Percentiles rank a stretch among this genome's conserved stretches.
Evolutionary conservation across 2,329 filamentous ascomycete species (phyloP).

Genomic region (Intubia oerlemansii): DNA sequence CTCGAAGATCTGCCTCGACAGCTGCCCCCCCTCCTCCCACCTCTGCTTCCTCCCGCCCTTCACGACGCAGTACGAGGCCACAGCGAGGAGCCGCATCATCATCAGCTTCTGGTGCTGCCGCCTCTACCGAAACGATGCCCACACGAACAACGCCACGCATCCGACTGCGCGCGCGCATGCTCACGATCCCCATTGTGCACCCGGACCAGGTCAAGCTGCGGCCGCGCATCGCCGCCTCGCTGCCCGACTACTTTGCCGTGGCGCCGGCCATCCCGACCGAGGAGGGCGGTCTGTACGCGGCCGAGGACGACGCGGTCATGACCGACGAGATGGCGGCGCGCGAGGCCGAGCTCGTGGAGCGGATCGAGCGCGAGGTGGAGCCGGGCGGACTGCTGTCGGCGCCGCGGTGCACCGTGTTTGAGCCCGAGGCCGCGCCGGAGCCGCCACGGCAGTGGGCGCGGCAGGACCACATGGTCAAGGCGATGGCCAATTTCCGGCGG

Average conservation of each 20-base stretch:
- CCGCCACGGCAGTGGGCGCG: constrained; percentile 68
- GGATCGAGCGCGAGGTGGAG: constrained; percentile 51
- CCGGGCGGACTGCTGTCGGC: constrained; percentile 55
- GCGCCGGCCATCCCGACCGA: constrained; percentile 31
- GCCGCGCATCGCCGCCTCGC: constrained; percentile 28
- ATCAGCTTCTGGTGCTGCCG: constrained; percentile 2
- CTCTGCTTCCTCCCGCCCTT: no score
- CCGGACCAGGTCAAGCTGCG: constrained; percentile 32
- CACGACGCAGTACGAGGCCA: no score
- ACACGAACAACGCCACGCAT: constrained; percentile 22
- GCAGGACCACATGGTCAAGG: constrained; percentile 62
- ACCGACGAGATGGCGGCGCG: constrained; percentile 39
- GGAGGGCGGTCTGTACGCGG: constrained; percentile 31
- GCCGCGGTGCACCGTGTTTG: constrained; percentile 48
- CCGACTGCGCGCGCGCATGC: constrained; percentile 23
- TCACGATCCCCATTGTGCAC: constrained; percentile 34
- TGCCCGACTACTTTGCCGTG: constrained; percentile 34
- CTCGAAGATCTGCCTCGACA: no score
- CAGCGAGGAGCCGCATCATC: constrained; percentile 3
- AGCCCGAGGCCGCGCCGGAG: constrained; percentile 51
- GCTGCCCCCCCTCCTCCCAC: no score
- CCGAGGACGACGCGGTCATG: constrained; percentile 33
- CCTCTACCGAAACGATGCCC: no score
- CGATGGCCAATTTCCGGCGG: constrained; percentile 60
- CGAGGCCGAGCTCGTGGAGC: constrained; percentile 49